Evolutionary conservation across 2,329 filamentous ascomycete genomes (phyloP), one percentile per base, ranked within the genome.

Genomic region (Didymella segeticola): DNA sequence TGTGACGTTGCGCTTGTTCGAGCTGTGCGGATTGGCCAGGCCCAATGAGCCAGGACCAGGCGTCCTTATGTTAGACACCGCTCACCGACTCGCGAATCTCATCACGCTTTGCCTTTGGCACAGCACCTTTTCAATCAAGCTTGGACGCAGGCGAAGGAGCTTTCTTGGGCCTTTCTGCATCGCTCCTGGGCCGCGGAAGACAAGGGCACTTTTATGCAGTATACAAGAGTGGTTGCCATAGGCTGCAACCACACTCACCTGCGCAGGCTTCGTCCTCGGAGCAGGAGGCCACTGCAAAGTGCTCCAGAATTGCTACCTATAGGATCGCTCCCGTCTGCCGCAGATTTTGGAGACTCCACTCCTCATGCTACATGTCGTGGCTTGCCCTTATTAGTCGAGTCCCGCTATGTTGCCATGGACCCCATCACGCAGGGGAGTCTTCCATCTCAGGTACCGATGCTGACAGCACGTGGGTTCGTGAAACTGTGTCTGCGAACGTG

Each of bases 161-260:
- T 29, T 45, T 27, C 56, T 66, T 62, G 63, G 67, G 66, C 67
- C 68, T 47, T 47, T 54, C 47, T 68, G 65, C 67, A 67, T 64
- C 55, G 43, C 57, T 60, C 33, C 37, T 57, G 39, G 52, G 53
- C 36, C 43, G 39, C 37, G 26, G 20, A 36, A 33, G 37, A 41
- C 31, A 39, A 50, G 46, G 34, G 36, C 26, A 48, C n/a, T 38
- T 45, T 41, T 47, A 36, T 58, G 58, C 30, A 61, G 53, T 47
- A 36, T 58, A 60, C 30, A 61, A 54, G 27, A 56, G 25, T 37
- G 19, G 20, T 53, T 48, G 33, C 53, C 54, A 56, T 42, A 46
- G 50, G 45, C 53, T 37, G 49, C 60, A 41, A 26, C 26, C 20
- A 17, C 17, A 38, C 22, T 59, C 59, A 51, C 61, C 50, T 43